These are phyloP conservation scores for Fusarium sp. DNA, from an alignment of 2,329 filamentous ascomycete species.

Conservation along the genomic window DNA sequence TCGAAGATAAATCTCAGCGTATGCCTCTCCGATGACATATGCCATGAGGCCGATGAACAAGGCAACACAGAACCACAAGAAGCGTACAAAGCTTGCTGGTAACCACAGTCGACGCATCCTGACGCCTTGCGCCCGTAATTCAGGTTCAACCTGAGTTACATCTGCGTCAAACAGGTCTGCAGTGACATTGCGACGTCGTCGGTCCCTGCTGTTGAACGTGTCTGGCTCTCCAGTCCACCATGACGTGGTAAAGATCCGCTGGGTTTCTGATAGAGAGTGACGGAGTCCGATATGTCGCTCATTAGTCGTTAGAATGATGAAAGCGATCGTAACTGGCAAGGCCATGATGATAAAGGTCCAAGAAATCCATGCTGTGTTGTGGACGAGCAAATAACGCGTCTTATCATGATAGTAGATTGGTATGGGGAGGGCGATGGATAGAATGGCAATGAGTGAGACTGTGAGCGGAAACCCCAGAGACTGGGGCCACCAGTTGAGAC, in stretches of 20 bases:
- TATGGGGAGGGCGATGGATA: no score
- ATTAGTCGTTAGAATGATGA: slow-evolving; percentile 72
- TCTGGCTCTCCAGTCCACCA: slow-evolving; percentile 74
- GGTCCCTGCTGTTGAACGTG: slow-evolving; percentile 60
- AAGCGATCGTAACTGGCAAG: slow-evolving; percentile 75
- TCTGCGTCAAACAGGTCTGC: slow-evolving; percentile 13
- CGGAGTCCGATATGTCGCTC: slow-evolving; percentile 73
- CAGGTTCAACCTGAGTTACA: slow-evolving; percentile 10
- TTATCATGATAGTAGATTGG: slow-evolving; percentile 66
- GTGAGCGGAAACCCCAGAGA: slow-evolving; percentile 75
- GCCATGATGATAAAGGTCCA: slow-evolving; percentile 80
- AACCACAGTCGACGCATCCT: slow-evolving; percentile 68
- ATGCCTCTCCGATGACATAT: slow-evolving; percentile 76
- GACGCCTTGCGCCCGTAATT: slow-evolving; percentile 51
- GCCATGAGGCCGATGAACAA: slow-evolving; percentile 73
- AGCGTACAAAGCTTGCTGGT: slow-evolving; percentile 75
- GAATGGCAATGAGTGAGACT: slow-evolving; percentile 64
- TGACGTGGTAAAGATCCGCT: slow-evolving; percentile 74
- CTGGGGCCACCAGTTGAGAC: slow-evolving; percentile 78
- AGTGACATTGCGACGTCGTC: slow-evolving; percentile 56
- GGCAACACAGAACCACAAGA: slow-evolving; percentile 77
- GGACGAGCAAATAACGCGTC: slow-evolving; percentile 66
- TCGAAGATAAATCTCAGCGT: slow-evolving; percentile 76
- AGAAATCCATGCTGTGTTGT: slow-evolving; percentile 77
- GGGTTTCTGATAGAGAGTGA: slow-evolving; percentile 73